phyloP scores from a whole-genome alignment of 78 protist genomes.

The Cavenderia fasciculata region DNA sequence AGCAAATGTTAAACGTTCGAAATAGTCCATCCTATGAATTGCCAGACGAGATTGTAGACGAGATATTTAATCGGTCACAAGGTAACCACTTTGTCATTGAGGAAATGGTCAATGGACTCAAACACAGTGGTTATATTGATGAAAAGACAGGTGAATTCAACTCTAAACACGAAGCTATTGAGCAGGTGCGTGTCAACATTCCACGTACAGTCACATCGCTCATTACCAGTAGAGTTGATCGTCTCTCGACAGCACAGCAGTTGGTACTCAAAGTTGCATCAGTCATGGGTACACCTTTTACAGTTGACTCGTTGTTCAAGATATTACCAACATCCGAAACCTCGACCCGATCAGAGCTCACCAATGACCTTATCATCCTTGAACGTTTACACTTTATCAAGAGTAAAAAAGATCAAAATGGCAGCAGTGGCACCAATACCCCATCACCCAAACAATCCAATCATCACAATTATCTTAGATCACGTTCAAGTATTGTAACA shows the following conservation, averaged over 20 bases:
- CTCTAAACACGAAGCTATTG: slow-evolving; percentile 33
- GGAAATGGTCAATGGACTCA: slow-evolving; percentile 59
- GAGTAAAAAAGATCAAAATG: too few species aligned
- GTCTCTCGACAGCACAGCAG: slow-evolving; percentile 70
- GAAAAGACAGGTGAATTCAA: not conserved
- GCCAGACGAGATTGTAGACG: slow-evolving; percentile 66
- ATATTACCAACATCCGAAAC: slow-evolving; percentile 22
- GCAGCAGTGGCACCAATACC: too few species aligned
- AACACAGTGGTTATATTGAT: slow-evolving; percentile 4
- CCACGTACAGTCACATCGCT: slow-evolving; percentile 73
- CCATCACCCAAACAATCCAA: too few species aligned
- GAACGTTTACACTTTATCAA: slow-evolving; percentile 40
- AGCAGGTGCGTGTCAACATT: slow-evolving; percentile 15
- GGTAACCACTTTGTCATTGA: slow-evolving; percentile 75
- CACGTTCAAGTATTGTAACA: too few species aligned
- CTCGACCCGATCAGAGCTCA: slow-evolving; percentile 22
- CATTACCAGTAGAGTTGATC: slow-evolving; percentile 76
- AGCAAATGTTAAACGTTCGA: slow-evolving; percentile 7
- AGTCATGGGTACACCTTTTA: slow-evolving; percentile 76
- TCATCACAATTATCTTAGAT: too few species aligned
- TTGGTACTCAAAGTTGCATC: slow-evolving; percentile 67
- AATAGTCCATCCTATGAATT: not conserved
- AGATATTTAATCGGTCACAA: slow-evolving; percentile 62
- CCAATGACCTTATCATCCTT: slow-evolving; percentile 2
- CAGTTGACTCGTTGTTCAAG: slow-evolving; percentile 3